phyloP scores from a whole-genome alignment of 441 rosid species.

The Erodium texanum region DNA sequence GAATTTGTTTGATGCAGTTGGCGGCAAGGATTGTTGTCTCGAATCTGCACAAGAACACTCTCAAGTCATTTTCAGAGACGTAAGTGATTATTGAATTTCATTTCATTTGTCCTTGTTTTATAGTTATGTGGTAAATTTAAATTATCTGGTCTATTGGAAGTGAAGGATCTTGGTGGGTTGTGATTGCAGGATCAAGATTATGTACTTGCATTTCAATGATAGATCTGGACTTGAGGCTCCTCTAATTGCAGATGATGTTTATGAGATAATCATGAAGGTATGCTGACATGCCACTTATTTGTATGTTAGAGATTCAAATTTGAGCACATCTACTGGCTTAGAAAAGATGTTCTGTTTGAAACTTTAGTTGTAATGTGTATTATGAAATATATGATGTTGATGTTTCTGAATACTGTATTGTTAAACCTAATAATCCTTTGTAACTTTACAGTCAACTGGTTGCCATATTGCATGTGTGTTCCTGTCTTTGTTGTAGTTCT shows the following conservation, averaged over 20 bases:
- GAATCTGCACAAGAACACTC: slow-evolving; percentile 80
- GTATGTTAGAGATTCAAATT: background rate
- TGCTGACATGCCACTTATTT: background rate
- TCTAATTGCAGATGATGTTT: slow-evolving; percentile 76
- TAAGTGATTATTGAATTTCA: slow-evolving; percentile 26
- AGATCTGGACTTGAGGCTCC: slow-evolving; percentile 67
- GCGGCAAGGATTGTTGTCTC: slow-evolving; percentile 91
- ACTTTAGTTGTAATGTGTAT: background rate
- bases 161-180: background rate
- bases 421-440: background rate
- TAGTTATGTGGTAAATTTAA: background rate
- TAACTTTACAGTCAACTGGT: background rate
- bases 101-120: background rate
- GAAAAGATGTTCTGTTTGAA: background rate
- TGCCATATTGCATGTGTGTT: background rate
- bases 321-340: background rate
- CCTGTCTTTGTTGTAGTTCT: background rate
- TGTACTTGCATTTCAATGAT: slow-evolving; percentile 61
- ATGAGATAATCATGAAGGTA: slow-evolving; percentile 77
- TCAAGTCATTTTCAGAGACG: slow-evolving; percentile 82
- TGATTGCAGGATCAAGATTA: slow-evolving; percentile 54
- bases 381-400: background rate
- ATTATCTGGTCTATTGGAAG: background rate
- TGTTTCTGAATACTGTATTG: background rate
- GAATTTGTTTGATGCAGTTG: slow-evolving; percentile 38